A percentile compares a stretch with the other conserved stretches of the same genome.
These are phyloP conservation scores for Austroboletus eburneus DNA, from an alignment of 768 basidiomycete species.

Conservation along the genomic window DNA sequence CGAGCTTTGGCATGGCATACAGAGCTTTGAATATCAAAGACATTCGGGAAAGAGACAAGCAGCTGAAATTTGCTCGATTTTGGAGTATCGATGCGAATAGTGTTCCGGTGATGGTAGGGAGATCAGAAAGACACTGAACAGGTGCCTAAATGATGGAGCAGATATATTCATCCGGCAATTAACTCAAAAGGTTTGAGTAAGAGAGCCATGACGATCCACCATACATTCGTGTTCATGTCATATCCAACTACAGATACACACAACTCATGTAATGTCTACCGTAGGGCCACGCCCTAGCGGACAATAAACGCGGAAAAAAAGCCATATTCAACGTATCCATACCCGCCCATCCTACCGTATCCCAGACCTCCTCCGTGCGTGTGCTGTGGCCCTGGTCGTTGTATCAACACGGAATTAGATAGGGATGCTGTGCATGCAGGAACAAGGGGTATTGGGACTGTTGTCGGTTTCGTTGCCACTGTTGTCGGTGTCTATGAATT, in stretches of 20 bases:
- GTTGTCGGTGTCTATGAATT: conserved; percentile 17
- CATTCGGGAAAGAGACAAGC: conserved; percentile 87
- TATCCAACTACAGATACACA: too few species aligned
- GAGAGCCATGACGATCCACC: too few species aligned
- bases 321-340: conserved; percentile 45
- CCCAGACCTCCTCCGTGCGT: conserved; percentile 31
- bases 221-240: too few species aligned
- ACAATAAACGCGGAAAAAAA: conserved; percentile 46
- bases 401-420: conserved; percentile 33
- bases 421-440: conserved; percentile 64
- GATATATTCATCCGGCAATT: too few species aligned
- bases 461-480: conserved; percentile 17
- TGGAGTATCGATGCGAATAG: too few species aligned
- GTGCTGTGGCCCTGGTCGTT: too few species aligned
- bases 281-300: conserved; percentile 31
- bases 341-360: conserved; percentile 44
- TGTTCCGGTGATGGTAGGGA: too few species aligned
- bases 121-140: conserved; percentile 42
- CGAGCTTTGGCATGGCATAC: conserved; percentile 90
- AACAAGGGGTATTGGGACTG: conserved; percentile 38
- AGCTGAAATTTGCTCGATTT: conserved; percentile 86
- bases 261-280: too few species aligned
- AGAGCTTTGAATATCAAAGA: conserved; percentile 90
- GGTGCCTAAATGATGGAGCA: conserved; percentile 62
- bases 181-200: too few species aligned